Evolutionary conservation across 2,329 filamentous ascomycete genomes (phyloP), one percentile per base, ranked within the genome.

Genomic region (Pestalotiopsis sp.): DNA sequence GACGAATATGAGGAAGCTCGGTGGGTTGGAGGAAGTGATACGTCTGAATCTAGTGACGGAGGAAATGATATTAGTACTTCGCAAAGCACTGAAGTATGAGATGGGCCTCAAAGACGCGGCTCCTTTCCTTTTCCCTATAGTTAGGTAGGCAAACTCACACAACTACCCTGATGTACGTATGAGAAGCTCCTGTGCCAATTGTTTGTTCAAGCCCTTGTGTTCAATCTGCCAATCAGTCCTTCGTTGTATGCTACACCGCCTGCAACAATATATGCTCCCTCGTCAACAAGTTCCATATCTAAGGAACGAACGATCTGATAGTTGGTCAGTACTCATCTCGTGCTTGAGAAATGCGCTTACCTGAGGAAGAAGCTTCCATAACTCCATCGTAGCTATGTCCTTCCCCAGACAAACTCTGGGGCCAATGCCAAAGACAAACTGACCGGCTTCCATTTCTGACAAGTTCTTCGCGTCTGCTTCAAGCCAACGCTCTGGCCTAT

Each of bases 401-500:
- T 75, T 75, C 14, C 74, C 74, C 9, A 75, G 31, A 61, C 73
- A 75, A 39, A 70, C 68, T 9, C 74, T 69, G 12, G 70, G 59
- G 2, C 74, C 74, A 1, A 71, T 56, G 2, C 74, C 73, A 65
- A 75, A 75, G 2, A 68, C 68, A 38, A 75, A 74, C 64, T 68
- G 70, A 4, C 59, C 49, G 12, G 67, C 67, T n/a, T 74, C 69
- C 41, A 72, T 67, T 58, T 69, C 70, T 1, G 58, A 41, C 9
- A 56, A 27, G 20, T 27, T 36, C 11, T 39, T 56, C 20, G 58
- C 62, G 3, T 63, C 69, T 36, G 23, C 52, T 25, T 68, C 72
- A 45, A 79, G 27, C 79, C 79, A 81, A 20, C 78, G 70, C 68
- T 79, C 77, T 11, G 79, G 79, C 7, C 70, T 69, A 64, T 74